Evolutionary conservation across 2,329 filamentous ascomycete genomes (phyloP).

Genomic region (Neopestalotiopsis rosae): DNA sequence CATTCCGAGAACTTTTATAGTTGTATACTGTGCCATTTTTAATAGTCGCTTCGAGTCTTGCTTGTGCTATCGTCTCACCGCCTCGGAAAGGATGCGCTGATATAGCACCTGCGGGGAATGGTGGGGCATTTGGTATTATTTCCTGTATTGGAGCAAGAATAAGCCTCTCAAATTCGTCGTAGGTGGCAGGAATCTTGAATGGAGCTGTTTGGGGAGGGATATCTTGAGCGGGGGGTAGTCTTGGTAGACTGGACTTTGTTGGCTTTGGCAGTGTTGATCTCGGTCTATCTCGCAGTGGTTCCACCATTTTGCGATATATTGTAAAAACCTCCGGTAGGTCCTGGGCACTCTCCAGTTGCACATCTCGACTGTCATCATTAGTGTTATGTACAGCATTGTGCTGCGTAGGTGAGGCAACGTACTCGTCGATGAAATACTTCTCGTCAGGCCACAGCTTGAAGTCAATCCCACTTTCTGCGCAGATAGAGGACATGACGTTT

Average conservation of each 20-base stretch:
- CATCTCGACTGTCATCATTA: constrained; percentile 62
- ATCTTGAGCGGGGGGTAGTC: constrained; percentile 52
- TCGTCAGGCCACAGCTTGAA: constrained; percentile 75
- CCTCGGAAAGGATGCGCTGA: constrained; percentile 72
- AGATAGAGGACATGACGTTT: constrained; percentile 55
- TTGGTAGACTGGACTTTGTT: constrained; percentile 55
- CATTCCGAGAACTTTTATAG: constrained; percentile 76
- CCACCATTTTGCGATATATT: constrained; percentile 73
- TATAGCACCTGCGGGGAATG: constrained; percentile 55
- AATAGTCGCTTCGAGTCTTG: constrained; percentile 60
- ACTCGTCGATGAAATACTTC: constrained; percentile 83
- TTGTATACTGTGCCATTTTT: constrained; percentile 56
- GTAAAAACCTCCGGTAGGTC: constrained; percentile 79
- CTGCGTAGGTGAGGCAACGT: constrained; percentile 42
- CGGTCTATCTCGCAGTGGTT: constrained; percentile 71
- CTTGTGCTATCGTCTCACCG: constrained; percentile 68
- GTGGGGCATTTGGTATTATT: constrained; percentile 56
- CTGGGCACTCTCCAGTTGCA: constrained; percentile 59
- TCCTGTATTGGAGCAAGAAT: constrained; percentile 63
- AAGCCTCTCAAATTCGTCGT: constrained; percentile 57
- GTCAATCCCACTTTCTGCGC: constrained; percentile 56
- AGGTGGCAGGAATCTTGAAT: constrained; percentile 65
- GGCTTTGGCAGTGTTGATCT: constrained; percentile 62
- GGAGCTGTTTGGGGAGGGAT: constrained; percentile 66
- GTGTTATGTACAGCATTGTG: constrained; percentile 13